Base-by-base conservation (phyloP, 148 eudicot genomes). In the Amaranthus cruentus region DNA sequence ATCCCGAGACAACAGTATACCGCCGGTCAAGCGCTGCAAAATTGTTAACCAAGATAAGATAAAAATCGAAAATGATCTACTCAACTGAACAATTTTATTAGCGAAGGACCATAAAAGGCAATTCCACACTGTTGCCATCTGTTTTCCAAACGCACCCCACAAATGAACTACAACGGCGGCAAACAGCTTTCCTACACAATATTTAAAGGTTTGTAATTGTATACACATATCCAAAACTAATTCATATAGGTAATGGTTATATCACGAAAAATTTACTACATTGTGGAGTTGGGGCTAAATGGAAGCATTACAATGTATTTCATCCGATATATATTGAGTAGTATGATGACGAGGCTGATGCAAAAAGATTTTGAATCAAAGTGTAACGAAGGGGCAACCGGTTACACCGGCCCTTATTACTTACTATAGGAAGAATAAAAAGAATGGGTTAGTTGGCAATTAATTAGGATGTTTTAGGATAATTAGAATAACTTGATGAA, bases 1-100 rank as follows among this genome's bases (percentile, higher is more conserved):
- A 79, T 95, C 96, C 62, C 97, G 85, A 52, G 99, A 92, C 80
- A 95, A 82, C 76, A 92, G 82, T 66, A 76, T 70, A 62, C 97
- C 99, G 63, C 99, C 96, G 80, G 97, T 95, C 61, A 92, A 81
- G 74, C 82, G 77, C 99, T 95, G 89, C 86, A 85, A 81, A 61
- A 72, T 44, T 59, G 48, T 49, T 49, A 7, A 66, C 12, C 12
- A 66, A 21, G 43, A 38, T 47, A 71, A 42, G 67, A 11, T 6
- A 50, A 28, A n/a, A 13, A 3, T 38, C 3, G 14, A 6, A n/a
- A 50, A 50, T 6, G 4, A 7, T 7, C n/a, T 2, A 8, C 47
- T 44, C 9, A 62, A 14, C 2, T 66, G 12, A 9, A 55, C 47
- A 50, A 48, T 51, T 47, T 8, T 42, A 43, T 55, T 68, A 47